Evolutionary conservation across 306 rosid genomes (phyloP), one percentile per base, ranked within the genome.

Genomic region (Ochetophila trinervis): DNA sequence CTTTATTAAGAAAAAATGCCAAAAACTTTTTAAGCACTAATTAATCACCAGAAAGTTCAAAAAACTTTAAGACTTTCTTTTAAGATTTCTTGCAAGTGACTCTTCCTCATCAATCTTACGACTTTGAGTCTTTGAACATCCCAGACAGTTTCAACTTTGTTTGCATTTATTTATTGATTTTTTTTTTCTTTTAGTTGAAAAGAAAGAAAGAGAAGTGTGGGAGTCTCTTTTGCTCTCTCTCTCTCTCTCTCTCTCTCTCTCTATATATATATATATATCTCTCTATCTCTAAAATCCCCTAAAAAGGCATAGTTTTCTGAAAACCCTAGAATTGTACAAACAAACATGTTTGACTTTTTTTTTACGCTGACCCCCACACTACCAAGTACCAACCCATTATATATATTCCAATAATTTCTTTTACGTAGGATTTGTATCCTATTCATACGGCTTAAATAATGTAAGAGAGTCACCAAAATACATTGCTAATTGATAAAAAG

Each of bases 1-100:
- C 8, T n/a, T 54, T 40, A 63, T 32, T 58, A 18, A 6, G 67
- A 60, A 36, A 24, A 36, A 72, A 57, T 36, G 42, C 9, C 54
- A 18, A 30, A 1, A 24, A 2, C 56, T 59, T 67, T 73, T 72
- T 67, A 62, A 51, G 45, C 65, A 60, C 74, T 79, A 52, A 69
- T 66, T 78, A 59, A 63, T 59, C 75, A 27, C 78, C 71, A 47
- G 73, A 76, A 83, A 79, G 80, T 74, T 76, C 69, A 73, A 56
- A 58, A 56, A 56, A 47, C 68, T 61, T 70, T 60, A 15, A 64
- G 63, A 71, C 70, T 54, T 67, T 62, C 21, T 60, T 0, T 27
- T 27, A 27, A 44, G 42, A 59, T 81, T 62, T 62, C 79, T 82
- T 76, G 82, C 68, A 70, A 75, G 60, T 13, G 14, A 71, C 81